Evolutionary conservation across 305 asterid species (phyloP).

Genomic region (Rubia tinctorum): DNA sequence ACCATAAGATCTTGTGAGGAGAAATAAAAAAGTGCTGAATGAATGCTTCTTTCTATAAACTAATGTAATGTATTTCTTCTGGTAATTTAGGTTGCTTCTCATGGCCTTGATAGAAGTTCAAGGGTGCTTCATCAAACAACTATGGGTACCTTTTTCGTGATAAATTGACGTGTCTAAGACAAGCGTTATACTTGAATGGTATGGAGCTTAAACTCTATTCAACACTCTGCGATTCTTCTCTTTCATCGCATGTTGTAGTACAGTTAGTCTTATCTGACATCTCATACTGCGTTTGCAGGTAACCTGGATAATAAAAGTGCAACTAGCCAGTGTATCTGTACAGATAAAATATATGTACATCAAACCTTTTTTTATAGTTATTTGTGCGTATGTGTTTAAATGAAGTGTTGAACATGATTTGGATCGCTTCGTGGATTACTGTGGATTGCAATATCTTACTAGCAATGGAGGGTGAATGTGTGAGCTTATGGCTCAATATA

Average conservation of each 20-base stretch:
- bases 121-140: slow-evolving; percentile 89
- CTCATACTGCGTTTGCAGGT: slow-evolving; percentile 9
- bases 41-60: slow-evolving; percentile 13
- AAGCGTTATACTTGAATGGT: slow-evolving; percentile 36
- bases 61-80: slow-evolving; percentile 23
- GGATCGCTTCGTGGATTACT: not conserved
- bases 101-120: slow-evolving; percentile 94
- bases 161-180: slow-evolving; percentile 41
- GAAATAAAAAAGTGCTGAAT: not conserved
- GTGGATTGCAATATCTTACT: not conserved
- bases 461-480: not conserved
- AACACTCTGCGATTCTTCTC: not conserved
- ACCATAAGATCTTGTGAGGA: not conserved
- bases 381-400: not conserved
- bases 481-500: not conserved
- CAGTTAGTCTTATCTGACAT: not conserved
- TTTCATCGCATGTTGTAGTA: slow-evolving; percentile 3
- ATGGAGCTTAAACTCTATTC: slow-evolving; percentile 17
- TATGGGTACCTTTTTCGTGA: slow-evolving; percentile 63
- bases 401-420: not conserved
- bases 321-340: not conserved
- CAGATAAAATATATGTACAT: slow-evolving; percentile 11
- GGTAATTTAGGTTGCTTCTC: slow-evolving; percentile 80
- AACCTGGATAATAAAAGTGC: not conserved
- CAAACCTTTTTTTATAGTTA: not conserved